Percentiles rank a stretch among this genome's conserved stretches.
Evolutionary conservation across 352 stramenopile genomes (phyloP).

Genomic region (Globisporangium paroecandrum): DNA sequence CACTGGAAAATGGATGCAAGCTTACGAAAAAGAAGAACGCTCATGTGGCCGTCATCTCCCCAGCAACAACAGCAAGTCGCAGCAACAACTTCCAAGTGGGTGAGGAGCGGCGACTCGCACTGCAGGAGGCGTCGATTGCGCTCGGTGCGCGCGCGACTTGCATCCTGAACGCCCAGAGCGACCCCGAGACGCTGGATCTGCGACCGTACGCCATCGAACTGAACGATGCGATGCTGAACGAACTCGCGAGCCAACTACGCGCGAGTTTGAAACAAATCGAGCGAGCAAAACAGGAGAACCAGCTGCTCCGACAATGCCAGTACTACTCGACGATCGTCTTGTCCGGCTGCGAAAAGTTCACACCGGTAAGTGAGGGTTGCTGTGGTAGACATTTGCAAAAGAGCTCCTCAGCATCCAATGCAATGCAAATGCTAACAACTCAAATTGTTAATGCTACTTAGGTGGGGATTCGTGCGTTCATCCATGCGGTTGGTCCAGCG

Average conservation of each 20-base stretch:
- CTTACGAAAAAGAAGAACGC: slow-evolving; percentile 17
- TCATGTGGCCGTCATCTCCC: background rate
- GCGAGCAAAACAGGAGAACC: slow-evolving; percentile 13
- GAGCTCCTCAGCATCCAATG: background rate
- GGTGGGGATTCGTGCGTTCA: slow-evolving; percentile 70
- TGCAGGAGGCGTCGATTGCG: slow-evolving; percentile 32
- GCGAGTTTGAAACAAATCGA: slow-evolving; percentile 26
- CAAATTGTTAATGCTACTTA: slow-evolving; percentile 10
- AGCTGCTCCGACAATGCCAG: slow-evolving; percentile 13
- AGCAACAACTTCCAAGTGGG: slow-evolving; percentile 40
- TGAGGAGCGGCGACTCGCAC: slow-evolving; percentile 34
- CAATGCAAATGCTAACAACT: background rate
- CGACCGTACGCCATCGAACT: slow-evolving; percentile 39
- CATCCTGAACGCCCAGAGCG: slow-evolving; percentile 43
- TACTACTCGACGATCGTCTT: slow-evolving; percentile 53
- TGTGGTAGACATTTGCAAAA: background rate
- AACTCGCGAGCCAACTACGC: slow-evolving; percentile 52
- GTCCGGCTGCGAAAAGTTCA: slow-evolving; percentile 55
- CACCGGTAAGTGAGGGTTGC: slow-evolving; percentile 20
- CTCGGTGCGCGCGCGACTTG: slow-evolving; percentile 42
- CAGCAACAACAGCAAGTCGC: background rate
- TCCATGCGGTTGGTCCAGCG: slow-evolving; percentile 45
- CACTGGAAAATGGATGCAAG: background rate
- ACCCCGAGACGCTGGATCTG: slow-evolving; percentile 62
- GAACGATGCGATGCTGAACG: slow-evolving; percentile 53